Evolutionary conservation across 2,329 filamentous ascomycete genomes (phyloP).

Genomic region (Talaromyces sp.): DNA sequence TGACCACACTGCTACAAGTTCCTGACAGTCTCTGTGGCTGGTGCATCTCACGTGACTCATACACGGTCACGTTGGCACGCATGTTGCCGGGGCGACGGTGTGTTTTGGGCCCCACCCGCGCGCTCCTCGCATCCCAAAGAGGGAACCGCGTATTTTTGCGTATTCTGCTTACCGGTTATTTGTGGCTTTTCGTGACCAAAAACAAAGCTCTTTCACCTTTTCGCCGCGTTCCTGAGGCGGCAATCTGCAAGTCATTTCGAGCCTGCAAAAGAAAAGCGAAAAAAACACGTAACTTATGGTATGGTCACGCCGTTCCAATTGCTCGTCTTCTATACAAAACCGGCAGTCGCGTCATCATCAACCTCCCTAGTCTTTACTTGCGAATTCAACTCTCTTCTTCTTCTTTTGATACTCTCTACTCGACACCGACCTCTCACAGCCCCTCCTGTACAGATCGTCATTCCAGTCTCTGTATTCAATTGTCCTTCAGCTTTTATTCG

Average conservation of each 20-base stretch:
- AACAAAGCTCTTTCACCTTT: not conserved
- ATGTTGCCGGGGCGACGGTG: conserved; percentile 53
- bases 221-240: not conserved
- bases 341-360: conserved; percentile 11
- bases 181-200: not conserved
- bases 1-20: not conserved
- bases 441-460: conserved; percentile 12
- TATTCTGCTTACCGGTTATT: conserved; percentile 5
- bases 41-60: conserved; percentile 4
- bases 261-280: not conserved
- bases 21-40: not conserved
- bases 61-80: conserved; percentile 12
- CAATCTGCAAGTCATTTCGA: conserved; percentile 2
- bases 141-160: conserved; percentile 1
- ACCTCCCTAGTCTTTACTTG: not conserved
- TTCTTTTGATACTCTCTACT: not conserved
- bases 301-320: not conserved
- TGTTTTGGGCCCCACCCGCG: conserved; percentile 26
- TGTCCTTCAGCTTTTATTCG: conserved; percentile 12
- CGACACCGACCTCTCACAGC: not conserved
- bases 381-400: not conserved
- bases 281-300: not conserved
- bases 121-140: conserved; percentile 19
- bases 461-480: conserved; percentile 16
- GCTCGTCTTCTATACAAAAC: not conserved